Evolutionary conservation across 2,329 filamentous ascomycete species (phyloP).

Genomic region (Pestalotiopsis sp.): DNA sequence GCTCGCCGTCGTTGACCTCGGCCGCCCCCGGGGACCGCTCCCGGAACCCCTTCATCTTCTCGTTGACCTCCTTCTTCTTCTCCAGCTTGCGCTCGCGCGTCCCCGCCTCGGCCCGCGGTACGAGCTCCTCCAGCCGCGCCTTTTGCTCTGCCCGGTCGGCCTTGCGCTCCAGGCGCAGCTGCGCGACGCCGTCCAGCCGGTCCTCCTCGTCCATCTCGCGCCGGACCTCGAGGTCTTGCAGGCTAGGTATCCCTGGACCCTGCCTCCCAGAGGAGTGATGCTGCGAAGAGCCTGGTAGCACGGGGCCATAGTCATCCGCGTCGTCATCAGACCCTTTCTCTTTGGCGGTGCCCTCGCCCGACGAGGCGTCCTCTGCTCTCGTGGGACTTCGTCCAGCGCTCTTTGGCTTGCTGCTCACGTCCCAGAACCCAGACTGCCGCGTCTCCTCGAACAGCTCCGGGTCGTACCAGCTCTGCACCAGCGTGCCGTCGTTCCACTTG

Average conservation of each 20-base stretch:
- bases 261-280: constrained; percentile 20
- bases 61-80: constrained; percentile 75
- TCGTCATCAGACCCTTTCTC: too few relatives aligned
- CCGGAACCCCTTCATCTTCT: constrained; percentile 74
- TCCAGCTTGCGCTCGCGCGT: constrained; percentile 84
- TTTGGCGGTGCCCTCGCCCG: too few relatives aligned
- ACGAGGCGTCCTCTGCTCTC: not conserved
- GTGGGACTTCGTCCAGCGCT: not conserved
- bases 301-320: constrained; percentile 63
- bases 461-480: constrained; percentile 94
- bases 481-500: constrained; percentile 89
- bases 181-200: constrained; percentile 46
- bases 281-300: constrained; percentile 31
- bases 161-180: constrained; percentile 64
- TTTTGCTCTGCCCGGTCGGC: constrained; percentile 69
- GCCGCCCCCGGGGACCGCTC: constrained; percentile 65
- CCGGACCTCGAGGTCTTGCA: constrained; percentile 72
- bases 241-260: constrained; percentile 69
- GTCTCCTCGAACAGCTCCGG: constrained; percentile 62
- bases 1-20: constrained; percentile 70
- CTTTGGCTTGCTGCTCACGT: not conserved
- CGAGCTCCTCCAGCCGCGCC: constrained; percentile 77
- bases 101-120: constrained; percentile 80
- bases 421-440: constrained; percentile 9
- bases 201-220: constrained; percentile 55